Conservation (phyloP, 148 eudicot species). For the Talinum fruticosum region DNA sequence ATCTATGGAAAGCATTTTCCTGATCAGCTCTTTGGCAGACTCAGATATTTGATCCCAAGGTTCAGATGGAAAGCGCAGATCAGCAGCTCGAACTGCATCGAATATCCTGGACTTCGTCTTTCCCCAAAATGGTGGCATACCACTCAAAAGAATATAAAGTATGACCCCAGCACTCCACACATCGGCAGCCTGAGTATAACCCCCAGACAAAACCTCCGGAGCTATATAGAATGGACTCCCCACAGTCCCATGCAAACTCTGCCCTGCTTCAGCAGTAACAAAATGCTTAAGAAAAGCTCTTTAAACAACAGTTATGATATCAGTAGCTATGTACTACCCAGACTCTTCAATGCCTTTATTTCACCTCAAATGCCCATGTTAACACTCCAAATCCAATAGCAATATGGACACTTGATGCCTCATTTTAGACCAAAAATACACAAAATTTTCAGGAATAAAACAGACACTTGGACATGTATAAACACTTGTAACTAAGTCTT, state of each 20-base stretch:
- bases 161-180: constrained; percentile 96
- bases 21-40: constrained; percentile 70
- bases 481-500: neutral
- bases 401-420: neutral
- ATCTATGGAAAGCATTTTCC: constrained; percentile 67
- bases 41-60: constrained; percentile 63
- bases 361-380: neutral
- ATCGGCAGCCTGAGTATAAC: constrained; percentile 83
- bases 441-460: neutral
- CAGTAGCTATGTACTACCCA: too few relatives aligned
- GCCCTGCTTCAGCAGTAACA: constrained; percentile 48
- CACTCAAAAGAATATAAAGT: constrained; percentile 86
- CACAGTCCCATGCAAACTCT: constrained; percentile 72
- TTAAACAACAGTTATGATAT: neutral
- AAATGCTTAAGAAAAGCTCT: constrained; percentile 21
- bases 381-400: neutral
- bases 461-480: neutral
- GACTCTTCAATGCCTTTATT: constrained; percentile 5
- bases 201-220: constrained; percentile 83
- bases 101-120: constrained; percentile 74
- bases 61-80: constrained; percentile 66
- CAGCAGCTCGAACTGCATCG: constrained; percentile 82
- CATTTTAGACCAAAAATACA: neutral
- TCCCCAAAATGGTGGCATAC: constrained; percentile 93
- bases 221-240: constrained; percentile 96